Evolutionary conservation across 2,329 filamentous ascomycete genomes (phyloP), one percentile per base, ranked within the genome.

Genomic region (Aspergillus cejpii): DNA sequence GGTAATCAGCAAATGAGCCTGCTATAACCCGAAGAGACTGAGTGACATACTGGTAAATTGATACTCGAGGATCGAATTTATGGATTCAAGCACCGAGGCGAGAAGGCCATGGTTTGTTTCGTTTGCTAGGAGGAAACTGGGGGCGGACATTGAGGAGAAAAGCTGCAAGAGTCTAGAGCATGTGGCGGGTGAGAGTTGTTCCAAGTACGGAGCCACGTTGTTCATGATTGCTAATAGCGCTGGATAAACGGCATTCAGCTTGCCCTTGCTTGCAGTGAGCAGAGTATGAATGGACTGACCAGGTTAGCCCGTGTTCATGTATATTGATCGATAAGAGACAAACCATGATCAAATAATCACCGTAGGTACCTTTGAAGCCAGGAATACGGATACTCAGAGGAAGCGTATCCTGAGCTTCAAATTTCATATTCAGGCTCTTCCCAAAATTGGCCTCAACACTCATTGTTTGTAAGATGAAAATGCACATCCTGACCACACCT

Each of bases 381-480:
- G 80, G 76, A 51, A 98, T 83, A 48, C 87, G 79, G 57, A 98
- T 91, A 38, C 81, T 84, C 12, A 79, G 68, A 10, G 92, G 92
- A 12, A 98, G 72, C 4, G 86, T 90, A 43, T 96, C 89, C 63
- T 96, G 91, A 1, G 83, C 85, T 51, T 89, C 84, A 56, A 98
- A 97, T 12, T 74, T 77, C 67, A 88, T 90, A 68, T 96, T 97
- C 40, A 98, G 74, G 57, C 88, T 91, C 60, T 84, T 80, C 23
- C 89, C 91, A 66, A 97, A 97, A 51, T 85, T 89, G 44, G 84
- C 79, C 67, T 97, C 92, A 2, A 94, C 89, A 59, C 91, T 97
- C 60, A 98, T 72, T 0, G 92, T 97, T 67, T 98, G 92, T 31
- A 98, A 71, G 34, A 97, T 77, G 64, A 98, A 97, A n/a, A 94